A percentile compares a stretch with the other conserved stretches of the same genome.
phyloP scores from a whole-genome alignment of 2,329 filamentous ascomycete species.

The Colletotrichum limetticola region DNA sequence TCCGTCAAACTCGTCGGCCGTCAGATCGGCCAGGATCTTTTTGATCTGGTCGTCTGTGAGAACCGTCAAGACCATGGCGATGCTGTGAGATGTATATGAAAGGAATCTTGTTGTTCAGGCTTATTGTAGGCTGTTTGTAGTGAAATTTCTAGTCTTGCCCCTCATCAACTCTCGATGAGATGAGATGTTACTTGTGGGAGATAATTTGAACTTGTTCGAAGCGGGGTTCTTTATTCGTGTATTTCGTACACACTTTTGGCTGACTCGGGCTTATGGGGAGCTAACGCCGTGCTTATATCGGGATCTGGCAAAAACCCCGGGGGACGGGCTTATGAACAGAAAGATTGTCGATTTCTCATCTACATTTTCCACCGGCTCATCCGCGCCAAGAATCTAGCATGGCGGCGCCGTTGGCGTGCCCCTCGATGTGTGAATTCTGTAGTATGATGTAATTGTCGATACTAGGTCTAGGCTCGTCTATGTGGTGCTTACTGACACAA shows the following conservation, averaged over 20 bases:
- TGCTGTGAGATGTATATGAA: background rate
- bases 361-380: slow-evolving; percentile 18
- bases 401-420: background rate
- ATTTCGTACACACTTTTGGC: background rate
- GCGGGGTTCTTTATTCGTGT: slow-evolving; percentile 19
- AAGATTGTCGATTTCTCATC: background rate
- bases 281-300: slow-evolving; percentile 5
- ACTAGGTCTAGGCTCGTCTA: background rate
- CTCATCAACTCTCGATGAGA: background rate
- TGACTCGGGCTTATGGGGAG: slow-evolving; percentile 22
- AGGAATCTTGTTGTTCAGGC: background rate
- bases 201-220: background rate
- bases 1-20: slow-evolving; percentile 60
- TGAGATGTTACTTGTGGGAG: background rate
- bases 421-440: background rate
- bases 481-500: slow-evolving; percentile 7
- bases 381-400: background rate
- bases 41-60: slow-evolving; percentile 68
- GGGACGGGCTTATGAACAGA: background rate
- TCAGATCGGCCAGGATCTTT: slow-evolving; percentile 64
- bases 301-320: background rate
- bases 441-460: slow-evolving; percentile 2
- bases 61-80: slow-evolving; percentile 65
- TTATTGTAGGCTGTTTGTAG: background rate
- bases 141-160: too few relatives aligned